Evolutionary conservation across 2,329 filamentous ascomycete genomes (phyloP).

Genomic region (Colletotrichum salicis): DNA sequence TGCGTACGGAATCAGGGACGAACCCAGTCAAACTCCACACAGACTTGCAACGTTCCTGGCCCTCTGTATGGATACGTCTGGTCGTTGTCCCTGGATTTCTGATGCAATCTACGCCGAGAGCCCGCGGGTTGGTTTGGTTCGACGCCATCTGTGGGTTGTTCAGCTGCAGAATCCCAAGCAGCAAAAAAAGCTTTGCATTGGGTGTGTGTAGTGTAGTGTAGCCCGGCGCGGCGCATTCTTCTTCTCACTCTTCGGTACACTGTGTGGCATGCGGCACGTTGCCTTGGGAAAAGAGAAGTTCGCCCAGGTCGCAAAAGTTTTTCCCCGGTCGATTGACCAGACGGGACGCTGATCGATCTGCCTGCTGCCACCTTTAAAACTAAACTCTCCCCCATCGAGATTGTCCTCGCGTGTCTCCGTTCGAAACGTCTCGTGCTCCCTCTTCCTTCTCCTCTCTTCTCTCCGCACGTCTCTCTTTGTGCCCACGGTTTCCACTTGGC

Average conservation of each 20-base stretch:
- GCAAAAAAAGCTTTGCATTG: background rate
- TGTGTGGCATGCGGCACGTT: conserved; percentile 19
- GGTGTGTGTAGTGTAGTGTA: background rate
- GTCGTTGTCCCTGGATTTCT: conserved; percentile 31
- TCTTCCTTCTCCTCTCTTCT: background rate
- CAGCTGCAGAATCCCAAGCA: background rate
- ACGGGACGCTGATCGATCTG: conserved; percentile 4
- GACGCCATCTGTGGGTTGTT: background rate
- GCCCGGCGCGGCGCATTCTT: background rate
- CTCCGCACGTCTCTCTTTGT: background rate
- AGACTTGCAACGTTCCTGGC: conserved; percentile 17
- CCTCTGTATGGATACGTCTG: conserved; percentile 8
- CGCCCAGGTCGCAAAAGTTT: conserved; percentile 5
- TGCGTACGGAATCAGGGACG: conserved; percentile 19
- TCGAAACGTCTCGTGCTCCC: background rate
- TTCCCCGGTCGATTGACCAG: background rate
- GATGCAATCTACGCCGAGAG: conserved; percentile 17
- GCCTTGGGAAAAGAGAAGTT: background rate
- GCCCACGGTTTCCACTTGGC: conserved; percentile 9
- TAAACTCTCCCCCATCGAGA: conserved; percentile 22
- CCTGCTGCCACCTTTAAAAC: conserved; percentile 16
- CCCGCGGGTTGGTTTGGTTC: conserved; percentile 5
- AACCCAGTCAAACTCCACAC: conserved; percentile 33
- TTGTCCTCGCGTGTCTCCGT: background rate
- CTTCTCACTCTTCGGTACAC: background rate